phyloP scores from a whole-genome alignment of 2,329 filamentous ascomycete genomes.

The Cercospora sp. region DNA sequence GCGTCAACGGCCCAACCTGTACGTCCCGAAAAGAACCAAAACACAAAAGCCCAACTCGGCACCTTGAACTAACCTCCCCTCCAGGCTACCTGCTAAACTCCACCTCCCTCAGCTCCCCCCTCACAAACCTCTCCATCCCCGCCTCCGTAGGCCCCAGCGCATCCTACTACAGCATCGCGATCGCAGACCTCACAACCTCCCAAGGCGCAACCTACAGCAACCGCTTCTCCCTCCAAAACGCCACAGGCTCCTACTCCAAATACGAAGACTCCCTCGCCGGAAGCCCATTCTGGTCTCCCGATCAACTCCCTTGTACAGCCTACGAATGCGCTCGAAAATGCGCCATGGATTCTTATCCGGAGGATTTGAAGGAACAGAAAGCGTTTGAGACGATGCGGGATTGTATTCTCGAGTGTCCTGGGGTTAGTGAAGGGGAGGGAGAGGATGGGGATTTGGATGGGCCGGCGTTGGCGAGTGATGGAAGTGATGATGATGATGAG shows the following conservation, averaged over 20 bases:
- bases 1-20: slow-evolving; percentile 39
- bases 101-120: slow-evolving; percentile 32
- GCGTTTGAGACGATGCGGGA: slow-evolving; percentile 34
- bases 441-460: slow-evolving; percentile 22
- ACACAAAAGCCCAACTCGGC: too few species aligned
- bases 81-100: slow-evolving; percentile 40
- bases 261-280: slow-evolving; percentile 37
- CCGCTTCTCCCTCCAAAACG: slow-evolving; percentile 34
- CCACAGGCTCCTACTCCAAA: slow-evolving; percentile 32
- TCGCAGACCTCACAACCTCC: slow-evolving; percentile 31
- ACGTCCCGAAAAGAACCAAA: background rate
- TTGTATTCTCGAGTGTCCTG: slow-evolving; percentile 36
- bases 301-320: slow-evolving; percentile 33
- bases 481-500: background rate
- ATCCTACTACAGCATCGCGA: slow-evolving; percentile 37
- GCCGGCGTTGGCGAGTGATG: slow-evolving; percentile 16
- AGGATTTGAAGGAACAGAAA: slow-evolving; percentile 29
- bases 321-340: slow-evolving; percentile 37
- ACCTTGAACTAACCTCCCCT: background rate
- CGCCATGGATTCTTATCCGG: slow-evolving; percentile 33
- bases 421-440: slow-evolving; percentile 24
- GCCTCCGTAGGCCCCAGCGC: slow-evolving; percentile 37
- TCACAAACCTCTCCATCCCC: slow-evolving; percentile 38
- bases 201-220: slow-evolving; percentile 32
- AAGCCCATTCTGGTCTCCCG: slow-evolving; percentile 36